Evolutionary conservation across 1,284 basidiomycete genomes (phyloP), one percentile per base, ranked within the genome.

Genomic region (Psilocybe mexicana): DNA sequence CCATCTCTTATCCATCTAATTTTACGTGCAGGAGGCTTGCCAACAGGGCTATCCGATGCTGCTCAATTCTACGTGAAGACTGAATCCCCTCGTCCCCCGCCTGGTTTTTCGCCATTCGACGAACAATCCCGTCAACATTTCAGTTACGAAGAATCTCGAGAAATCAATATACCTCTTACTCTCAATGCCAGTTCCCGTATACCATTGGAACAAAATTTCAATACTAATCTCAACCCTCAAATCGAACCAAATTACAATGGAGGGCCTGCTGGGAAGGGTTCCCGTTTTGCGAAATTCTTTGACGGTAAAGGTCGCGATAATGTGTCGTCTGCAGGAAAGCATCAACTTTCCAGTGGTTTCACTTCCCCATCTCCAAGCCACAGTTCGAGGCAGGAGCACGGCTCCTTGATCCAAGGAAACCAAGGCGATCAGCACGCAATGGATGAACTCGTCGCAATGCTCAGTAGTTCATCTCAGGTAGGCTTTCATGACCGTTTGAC

Each of bases 261-360:
- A 18, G 76, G 81, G 67, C 76, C 80, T 14, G 71, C 76, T 38
- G 78, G 76, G 33, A 90, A 86, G 70, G 89, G 89, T 33, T 92
- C 90, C 68, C 84, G 90, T 28, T 88, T 92, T 69, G 90, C 89
- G 33, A 92, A 91, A 68, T 90, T 91, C 69, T 92, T 91, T 61
- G 90, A 92, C 63, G 79, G 79, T n/a, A 91, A 89, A 70, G 69
- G 72, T 35, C 81, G 82, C 62, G 87, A 89, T 40, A 60, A 51
- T 6, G 57, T 66, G 28, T 54, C 70, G 49, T 61, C 69, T 33
- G 63, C 71, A n/a, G 65, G 71, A 23, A 83, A 84, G 62, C 67
- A 70, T 38, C 72, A 75, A 43, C 72, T 72, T n/a, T 67, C 70
- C 5, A 72, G 72, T 47, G 70, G 74, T 23, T 73, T 77, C 47